A percentile compares a stretch with the other conserved stretches of the same genome.
These are phyloP conservation scores for Haematococcus sp. DNA, from an alignment of 139 green algal genomes.

Conservation along the genomic window DNA sequence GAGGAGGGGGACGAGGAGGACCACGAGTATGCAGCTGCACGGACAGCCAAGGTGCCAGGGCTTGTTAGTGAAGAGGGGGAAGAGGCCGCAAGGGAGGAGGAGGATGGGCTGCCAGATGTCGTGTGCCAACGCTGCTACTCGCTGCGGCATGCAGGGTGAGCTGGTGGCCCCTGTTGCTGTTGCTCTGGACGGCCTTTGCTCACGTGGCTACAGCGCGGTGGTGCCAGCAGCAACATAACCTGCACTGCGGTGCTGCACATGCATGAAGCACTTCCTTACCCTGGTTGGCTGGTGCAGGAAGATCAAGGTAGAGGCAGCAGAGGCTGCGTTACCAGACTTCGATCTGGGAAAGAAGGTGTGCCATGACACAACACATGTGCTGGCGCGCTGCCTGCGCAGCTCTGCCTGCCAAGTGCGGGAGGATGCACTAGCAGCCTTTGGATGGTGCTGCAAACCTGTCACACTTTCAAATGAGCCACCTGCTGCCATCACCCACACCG, in stretches of 20 bases:
- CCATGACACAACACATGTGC: no score
- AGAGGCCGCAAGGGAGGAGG: constrained; percentile 11
- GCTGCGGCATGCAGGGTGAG: constrained; percentile 78
- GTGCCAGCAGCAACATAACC: background rate
- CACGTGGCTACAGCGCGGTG: no score
- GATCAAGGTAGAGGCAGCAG: constrained; percentile 62
- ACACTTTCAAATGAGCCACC: background rate
- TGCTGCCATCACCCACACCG: background rate
- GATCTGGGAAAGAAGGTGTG: constrained; percentile 64
- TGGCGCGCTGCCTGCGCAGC: no score
- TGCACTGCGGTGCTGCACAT: no score
- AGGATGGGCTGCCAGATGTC: constrained; percentile 43
- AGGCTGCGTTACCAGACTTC: constrained; percentile 74
- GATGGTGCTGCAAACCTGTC: no score
- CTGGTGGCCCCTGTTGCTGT: no score
- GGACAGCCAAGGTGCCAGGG: background rate
- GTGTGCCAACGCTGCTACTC: constrained; percentile 90
- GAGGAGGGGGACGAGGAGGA: background rate
- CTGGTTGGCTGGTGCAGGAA: constrained; percentile 32
- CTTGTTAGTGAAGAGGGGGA: background rate
- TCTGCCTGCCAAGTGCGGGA: background rate
- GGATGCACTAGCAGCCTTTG: no score
- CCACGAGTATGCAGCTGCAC: constrained; percentile 6
- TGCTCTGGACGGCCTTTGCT: no score
- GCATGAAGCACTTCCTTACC: no score